phyloP scores from a whole-genome alignment of 2,329 filamentous ascomycete species.

The Aureobasidium zeae region DNA sequence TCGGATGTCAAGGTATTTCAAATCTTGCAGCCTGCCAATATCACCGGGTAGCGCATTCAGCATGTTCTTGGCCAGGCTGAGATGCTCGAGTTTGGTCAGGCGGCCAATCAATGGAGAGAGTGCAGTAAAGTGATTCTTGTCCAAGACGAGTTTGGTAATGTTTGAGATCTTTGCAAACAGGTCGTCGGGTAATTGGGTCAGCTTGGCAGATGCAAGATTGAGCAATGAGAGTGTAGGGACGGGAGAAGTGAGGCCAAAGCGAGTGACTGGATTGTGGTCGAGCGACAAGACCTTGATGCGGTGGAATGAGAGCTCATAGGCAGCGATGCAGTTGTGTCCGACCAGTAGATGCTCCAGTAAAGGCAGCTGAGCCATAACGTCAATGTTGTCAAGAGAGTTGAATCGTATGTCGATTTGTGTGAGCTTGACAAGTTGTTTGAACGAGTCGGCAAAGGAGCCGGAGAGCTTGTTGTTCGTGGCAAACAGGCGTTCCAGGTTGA shows the following conservation, averaged over 20 bases:
- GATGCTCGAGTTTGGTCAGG: conserved; percentile 72
- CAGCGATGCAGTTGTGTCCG: conserved; percentile 86
- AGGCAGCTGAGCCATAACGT: conserved; percentile 74
- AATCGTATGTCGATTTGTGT: conserved; percentile 92
- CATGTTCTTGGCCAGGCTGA: conserved; percentile 89
- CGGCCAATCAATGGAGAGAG: conserved; percentile 78
- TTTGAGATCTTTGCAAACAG: conserved; percentile 82
- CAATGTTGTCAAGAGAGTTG: conserved; percentile 80
- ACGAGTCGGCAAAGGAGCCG: conserved; percentile 59
- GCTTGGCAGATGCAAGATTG: conserved; percentile 83
- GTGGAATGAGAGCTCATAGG: conserved; percentile 81
- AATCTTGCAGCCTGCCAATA: conserved; percentile 76
- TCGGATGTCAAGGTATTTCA: conserved; percentile 77
- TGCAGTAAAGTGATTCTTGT: conserved; percentile 92
- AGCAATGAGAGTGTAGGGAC: conserved; percentile 76
- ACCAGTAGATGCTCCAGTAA: conserved; percentile 80
- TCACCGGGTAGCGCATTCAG: conserved; percentile 75
- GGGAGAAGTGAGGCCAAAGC: conserved; percentile 71
- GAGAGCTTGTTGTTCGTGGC: conserved; percentile 89
- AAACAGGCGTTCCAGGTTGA: conserved; percentile 76
- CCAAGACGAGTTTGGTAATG: conserved; percentile 76
- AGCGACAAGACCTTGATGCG: conserved; percentile 75
- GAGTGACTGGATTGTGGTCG: conserved; percentile 91
- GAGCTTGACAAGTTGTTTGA: conserved; percentile 64
- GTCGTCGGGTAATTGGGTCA: conserved; percentile 77